Conservation (phyloP, 2,329 filamentous ascomycete species). For the Diaporthe citrichinensis region DNA sequence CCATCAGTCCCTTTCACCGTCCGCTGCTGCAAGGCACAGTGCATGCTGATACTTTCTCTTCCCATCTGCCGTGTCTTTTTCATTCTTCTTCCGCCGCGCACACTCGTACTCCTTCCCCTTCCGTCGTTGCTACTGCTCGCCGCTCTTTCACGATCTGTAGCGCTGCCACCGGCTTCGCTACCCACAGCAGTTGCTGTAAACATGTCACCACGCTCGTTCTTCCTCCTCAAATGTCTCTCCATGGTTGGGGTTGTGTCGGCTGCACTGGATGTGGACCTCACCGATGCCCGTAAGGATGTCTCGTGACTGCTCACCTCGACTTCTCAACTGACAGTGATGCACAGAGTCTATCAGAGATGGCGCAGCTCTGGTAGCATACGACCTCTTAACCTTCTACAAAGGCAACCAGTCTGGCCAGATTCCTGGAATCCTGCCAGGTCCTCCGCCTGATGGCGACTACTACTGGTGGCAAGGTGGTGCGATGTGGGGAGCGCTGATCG, state of each 20-base stretch:
- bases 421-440: constrained; percentile 63
- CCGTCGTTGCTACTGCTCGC: constrained; percentile 11
- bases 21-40: constrained; percentile 29
- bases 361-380: constrained; percentile 39
- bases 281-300: constrained; percentile 33
- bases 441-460: constrained; percentile 62
- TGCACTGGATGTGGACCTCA: constrained; percentile 33
- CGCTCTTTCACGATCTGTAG: constrained; percentile 9
- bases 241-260: constrained; percentile 31
- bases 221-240: constrained; percentile 18
- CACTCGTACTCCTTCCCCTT: background rate
- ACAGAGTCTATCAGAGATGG: constrained; percentile 38
- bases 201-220: constrained; percentile 31
- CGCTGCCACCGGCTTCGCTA: background rate
- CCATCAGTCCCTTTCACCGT: constrained; percentile 2
- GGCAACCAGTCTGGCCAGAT: constrained; percentile 59
- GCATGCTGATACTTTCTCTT: constrained; percentile 9
- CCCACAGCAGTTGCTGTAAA: constrained; percentile 18
- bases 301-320: background rate
- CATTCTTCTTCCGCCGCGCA: background rate
- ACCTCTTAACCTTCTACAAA: constrained; percentile 61
- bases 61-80: constrained; percentile 4
- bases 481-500: constrained; percentile 73
- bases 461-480: constrained; percentile 79
- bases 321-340: background rate